Base-by-base conservation (phyloP, 306 rosid species). In the Hippophae rhamnoides region DNA sequence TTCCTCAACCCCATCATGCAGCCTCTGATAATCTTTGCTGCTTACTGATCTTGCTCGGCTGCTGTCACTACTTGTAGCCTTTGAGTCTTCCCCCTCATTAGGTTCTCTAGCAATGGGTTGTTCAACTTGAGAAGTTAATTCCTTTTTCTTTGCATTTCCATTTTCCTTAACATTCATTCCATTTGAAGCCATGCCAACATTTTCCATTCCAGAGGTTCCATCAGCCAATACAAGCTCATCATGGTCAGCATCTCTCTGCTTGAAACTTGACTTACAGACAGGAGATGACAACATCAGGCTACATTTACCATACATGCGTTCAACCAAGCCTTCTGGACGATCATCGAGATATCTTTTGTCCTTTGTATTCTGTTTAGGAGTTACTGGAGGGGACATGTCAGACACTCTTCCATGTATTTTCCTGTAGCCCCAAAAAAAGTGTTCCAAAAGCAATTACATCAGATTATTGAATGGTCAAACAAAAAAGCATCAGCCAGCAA, bases 1-100 rank as follows among this genome's bases (percentile, higher is more conserved):
- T 69, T 88, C 99, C 66, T 93, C 99, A 56, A 74, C 72, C 62
- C 81, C 88, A 63, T 88, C 99, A 54, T 73, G 76, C 80, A 82
- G 71, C 74, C 83, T 88, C 52, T 62, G 84, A 67, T 77, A 72
- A 71, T 89, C 97, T 67, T 80, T 82, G 81, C 99, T 93, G 79
- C 97, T 84, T 62, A 83, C 86, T 31, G 99, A 93, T 70, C 95
- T 82, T 68, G 95, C 89, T 80, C 81, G 86, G 83, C 99, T 93
- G 82, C 86, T 86, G 73, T 93, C 95, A 58, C 99, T 93, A 82
- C 97, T 88, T 67, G 90, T 90, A 77, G 89, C 85, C 80, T 75
- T 88, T 38, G 87, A 85, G 79, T 92, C 95, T 61, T 86, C 95
- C 41, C 74, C 81, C 14, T 82, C 97, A 65, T 86, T 86, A 58